Conservation (phyloP, 768 basidiomycete species). For the Coprinopsis sp. region DNA sequence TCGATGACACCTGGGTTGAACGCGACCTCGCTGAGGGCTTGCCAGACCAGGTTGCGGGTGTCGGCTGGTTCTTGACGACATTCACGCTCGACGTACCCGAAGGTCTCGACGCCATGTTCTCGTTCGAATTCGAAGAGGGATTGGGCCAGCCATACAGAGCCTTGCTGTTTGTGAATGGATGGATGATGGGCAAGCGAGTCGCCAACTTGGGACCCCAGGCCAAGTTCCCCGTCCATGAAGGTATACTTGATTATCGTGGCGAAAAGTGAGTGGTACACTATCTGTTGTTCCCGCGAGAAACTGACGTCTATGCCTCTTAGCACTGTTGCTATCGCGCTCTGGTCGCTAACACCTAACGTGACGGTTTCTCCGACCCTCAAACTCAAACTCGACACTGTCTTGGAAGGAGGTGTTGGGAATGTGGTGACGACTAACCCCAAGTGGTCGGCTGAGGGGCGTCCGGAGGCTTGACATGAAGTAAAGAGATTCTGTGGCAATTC, state of each 20-base stretch:
- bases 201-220: constrained; percentile 71
- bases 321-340: constrained; percentile 61
- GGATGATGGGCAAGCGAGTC: constrained; percentile 85
- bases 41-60: constrained; percentile 53
- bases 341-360: constrained; percentile 53
- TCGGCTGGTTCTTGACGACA: constrained; percentile 79
- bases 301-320: constrained; percentile 20
- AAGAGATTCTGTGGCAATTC: too few relatives aligned
- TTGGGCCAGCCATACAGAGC: constrained; percentile 65
- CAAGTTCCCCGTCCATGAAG: constrained; percentile 80
- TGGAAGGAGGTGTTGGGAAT: constrained; percentile 63
- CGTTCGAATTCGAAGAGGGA: constrained; percentile 64
- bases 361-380: constrained; percentile 47
- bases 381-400: constrained; percentile 49
- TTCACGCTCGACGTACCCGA: constrained; percentile 58
- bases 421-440: constrained; percentile 54
- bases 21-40: constrained; percentile 58
- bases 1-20: constrained; percentile 47
- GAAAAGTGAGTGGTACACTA: constrained; percentile 46
- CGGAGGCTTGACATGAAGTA: too few relatives aligned
- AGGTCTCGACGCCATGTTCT: constrained; percentile 63
- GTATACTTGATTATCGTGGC: constrained; percentile 71
- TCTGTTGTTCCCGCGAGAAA: not conserved
- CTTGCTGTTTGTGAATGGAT: constrained; percentile 77
- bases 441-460: constrained; percentile 41